Evolutionary conservation across 1,284 basidiomycete species (phyloP), one percentile per base, ranked within the genome.

Genomic region (Paramarasmius palmivorus): DNA sequence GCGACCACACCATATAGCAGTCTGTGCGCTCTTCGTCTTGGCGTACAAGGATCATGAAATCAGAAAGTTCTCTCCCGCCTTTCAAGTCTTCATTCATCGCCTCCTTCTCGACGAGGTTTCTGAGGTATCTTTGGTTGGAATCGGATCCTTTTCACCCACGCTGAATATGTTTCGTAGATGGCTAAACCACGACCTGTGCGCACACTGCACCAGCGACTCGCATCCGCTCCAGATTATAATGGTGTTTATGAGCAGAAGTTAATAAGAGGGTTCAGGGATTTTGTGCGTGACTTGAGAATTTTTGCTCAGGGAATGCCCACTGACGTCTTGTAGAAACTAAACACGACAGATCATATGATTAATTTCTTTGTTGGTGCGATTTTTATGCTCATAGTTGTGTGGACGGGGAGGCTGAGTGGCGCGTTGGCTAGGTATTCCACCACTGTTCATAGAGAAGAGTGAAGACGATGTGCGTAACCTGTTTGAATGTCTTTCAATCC

Each of bases 1-100:
- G 29, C 76, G 82, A 53, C 88, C 90, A 2, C 90, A 92, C 62
- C 90, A 92, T 64, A 71, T 92, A 41, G 77, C 78, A 47, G 69
- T 91, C 14, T 70, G 91, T 26, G 77, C 78, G 37, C 71, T 90
- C 35, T 72, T 90, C 36, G 70, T 82, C 54, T 70, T 85, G 10
- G 69, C 78, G 1, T 87, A 84, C 65, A 82, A 81, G 60, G 81
- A 84, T 54, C 74, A 76, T 50, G 74, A 76, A 15, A 67, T 73
- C 12, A 75, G 73, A 52, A 73, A 73, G 17, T 71, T 88, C 15
- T 80, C 86, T 0, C 64, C 76, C n/a, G 59, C 68, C 4, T 90
- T 87, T 62, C 64, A 81, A n/a, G 71, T 90, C 22, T 80, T 85
- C 59, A 62, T 89, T 10, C 79, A 84, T 59, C 79, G 84, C 23